Evolutionary conservation across 306 rosid genomes (phyloP), one percentile per base, ranked within the genome.

Genomic region (Hippophae tibetana): DNA sequence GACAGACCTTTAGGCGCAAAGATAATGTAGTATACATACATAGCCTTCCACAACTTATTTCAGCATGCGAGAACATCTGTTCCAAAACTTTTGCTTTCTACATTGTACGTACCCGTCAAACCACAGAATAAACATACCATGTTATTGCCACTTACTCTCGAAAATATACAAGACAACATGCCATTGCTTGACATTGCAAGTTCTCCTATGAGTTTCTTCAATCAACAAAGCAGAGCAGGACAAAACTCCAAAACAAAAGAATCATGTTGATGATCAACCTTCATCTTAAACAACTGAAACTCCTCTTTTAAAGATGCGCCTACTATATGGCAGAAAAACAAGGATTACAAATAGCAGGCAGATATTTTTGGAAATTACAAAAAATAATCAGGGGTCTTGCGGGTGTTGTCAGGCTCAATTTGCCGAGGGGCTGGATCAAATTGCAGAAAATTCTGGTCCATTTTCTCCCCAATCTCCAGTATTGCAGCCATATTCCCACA

Each of bases 401-500:
- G 95, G 46, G 96, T 79, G 55, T 89, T 78, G 89, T 90, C 98
- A 0, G 98, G 98, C 69, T 90, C 98, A 60, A 90, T 83, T 79
- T 90, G 98, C 61, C 98, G 77, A 31, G 98, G 98, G 57, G 98
- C 98, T 5, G 98, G 98, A 69, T 90, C 98, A 81, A 90, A 90
- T 75, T 90, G 98, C 77, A 90, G 95, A 74, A 90, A 90, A 74
- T 90, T 87, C 85, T 90, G 98, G 57, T 90, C 98, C 98, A 90
- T 90, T 50, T 78, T 81, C 84, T 90, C 98, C 44, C 96, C 98
- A 52, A 90, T 85, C 72, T 90, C 98, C 71, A 90, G 88, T 50
- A 90, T 90, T 45, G 98, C 98, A 69, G 98, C 98, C 98, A 90
- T 90, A 64, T 90, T 90, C 70, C 98, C 98, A 67, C 98, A 90